These are phyloP conservation scores for Kluyveromyces wickerhamii DNA, from an alignment of 805 yeast species.

Conservation along the genomic window DNA sequence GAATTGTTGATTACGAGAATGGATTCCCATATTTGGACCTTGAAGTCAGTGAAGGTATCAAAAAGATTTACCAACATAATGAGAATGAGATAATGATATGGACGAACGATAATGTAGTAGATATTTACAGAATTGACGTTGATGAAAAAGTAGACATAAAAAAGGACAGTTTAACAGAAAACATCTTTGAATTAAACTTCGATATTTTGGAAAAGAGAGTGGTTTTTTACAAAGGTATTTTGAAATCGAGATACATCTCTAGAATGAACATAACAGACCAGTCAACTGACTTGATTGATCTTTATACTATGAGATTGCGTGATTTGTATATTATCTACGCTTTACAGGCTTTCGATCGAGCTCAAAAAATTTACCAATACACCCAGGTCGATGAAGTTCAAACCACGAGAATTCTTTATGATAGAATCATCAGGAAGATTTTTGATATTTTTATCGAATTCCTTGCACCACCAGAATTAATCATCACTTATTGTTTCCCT, in stretches of 20 bases:
- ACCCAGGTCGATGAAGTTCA: constrained; percentile 1
- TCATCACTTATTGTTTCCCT: constrained; percentile 41
- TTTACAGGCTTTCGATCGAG: constrained; percentile 18
- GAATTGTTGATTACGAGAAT: constrained; percentile 22
- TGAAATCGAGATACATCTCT: constrained; percentile 3
- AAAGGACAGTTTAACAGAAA: not conserved
- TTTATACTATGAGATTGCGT: constrained; percentile 26
- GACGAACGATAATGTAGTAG: constrained; percentile 15
- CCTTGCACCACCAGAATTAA: constrained; percentile 52
- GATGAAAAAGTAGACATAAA: constrained; percentile 13
- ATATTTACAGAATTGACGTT: constrained; percentile 19
- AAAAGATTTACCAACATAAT: constrained; percentile 10
- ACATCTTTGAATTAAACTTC: constrained; percentile 1
- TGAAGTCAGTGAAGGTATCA: constrained; percentile 19
- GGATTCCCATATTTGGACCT: constrained; percentile 22
- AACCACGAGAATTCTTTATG: constrained; percentile 11
- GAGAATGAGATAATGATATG: constrained; percentile 18
- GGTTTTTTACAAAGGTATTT: constrained; percentile 20
- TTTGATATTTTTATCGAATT: constrained; percentile 39
- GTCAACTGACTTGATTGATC: constrained; percentile 15
- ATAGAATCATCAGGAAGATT: constrained; percentile 14
- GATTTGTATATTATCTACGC: constrained; percentile 27
- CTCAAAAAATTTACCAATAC: constrained; percentile 8
- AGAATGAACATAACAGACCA: not conserved
- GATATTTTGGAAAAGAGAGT: constrained; percentile 21